Base-by-base conservation (phyloP, 306 rosid genomes). In the Malus fusca region DNA sequence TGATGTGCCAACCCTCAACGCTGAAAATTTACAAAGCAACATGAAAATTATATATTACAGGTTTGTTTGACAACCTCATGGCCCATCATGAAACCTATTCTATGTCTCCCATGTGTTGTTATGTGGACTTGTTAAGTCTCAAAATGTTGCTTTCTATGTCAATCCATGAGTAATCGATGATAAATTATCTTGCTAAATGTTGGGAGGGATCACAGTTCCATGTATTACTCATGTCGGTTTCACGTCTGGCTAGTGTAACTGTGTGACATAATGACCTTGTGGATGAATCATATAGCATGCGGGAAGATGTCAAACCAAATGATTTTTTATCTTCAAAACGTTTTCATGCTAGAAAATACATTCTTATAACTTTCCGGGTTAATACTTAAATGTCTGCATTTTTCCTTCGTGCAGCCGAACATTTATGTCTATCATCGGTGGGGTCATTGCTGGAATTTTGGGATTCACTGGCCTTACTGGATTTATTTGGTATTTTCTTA, bases 391-490 rank as follows among this genome's bases (percentile, higher is more conserved):
- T 35, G 15, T 58, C 23, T 26, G 55, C 15, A 18, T 25, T 52
- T 42, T 19, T 76, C 65, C 77, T 69, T 78, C 37, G 71, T 83
- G 92, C 91, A 93, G 98, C 87, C 97, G 98, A 68, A 95, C 98
- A 55, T 95, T 95, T 81, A 83, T 95, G 92, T 90, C 97, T 66
- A 95, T 92, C 77, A 88, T 95, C 65, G 92, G 96, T 11, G 98
- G 98, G 14, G 96, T 92, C 77, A 89, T 90, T 88, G 98, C 97
- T 83, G 98, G 98, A 82, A 89, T 92, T 77, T 81, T 89, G 86
- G 98, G 98, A 59, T 85, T 92, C 83, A 92, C 97, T 2, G 80
- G 96, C 88, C 80, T 90, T 80, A 86, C 84, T 68, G 97, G 98
- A 81, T 93, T 91, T 81, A 64, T 93, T 68, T 81, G 91, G 35